Base-by-base conservation (phyloP, 176 grass and related monocot genomes). In the Hyparrhenia diplandra region DNA sequence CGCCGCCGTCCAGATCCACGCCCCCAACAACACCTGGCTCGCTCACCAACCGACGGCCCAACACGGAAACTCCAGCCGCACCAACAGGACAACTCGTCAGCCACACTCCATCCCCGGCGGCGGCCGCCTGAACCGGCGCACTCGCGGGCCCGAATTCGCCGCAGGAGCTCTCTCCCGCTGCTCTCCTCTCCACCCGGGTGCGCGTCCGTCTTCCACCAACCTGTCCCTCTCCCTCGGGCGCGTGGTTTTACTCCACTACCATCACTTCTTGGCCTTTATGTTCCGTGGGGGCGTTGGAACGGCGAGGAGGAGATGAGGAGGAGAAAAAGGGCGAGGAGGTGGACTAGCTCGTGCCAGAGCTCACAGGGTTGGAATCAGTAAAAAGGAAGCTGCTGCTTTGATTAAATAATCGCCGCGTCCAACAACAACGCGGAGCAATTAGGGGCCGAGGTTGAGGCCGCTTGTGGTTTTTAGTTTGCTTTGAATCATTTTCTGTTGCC, bases 271-370 rank as follows among this genome's bases (percentile, higher is more conserved):
- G 9, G 63, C 43, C 43, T 67, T 69, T 78, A 51, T 76, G 77
- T 88, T 55, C n/a, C 41, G 52, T 64, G 73, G 36, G 18, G 60
- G 70, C 76, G 74, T 51, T 74, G 49, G 82, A 83, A 27, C 41
- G 37, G 37, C 40, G 76, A 64, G 29, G 39, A 41, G 67, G 39
- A 41, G 67, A 13, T 28, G 76, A 51, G 30, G 29, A 64, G 42
- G 4, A 37, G 4, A 37, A 34, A 45, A 32, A 9, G 49, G 45
- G 70, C 4, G 43, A 85, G 37, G 65, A 76, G 83, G 77, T 76
- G 76, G 85, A 82, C 87, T 89, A 84, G 89, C 89, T 83, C n/a
- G 92, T 88, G 82, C 91, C 86, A 89, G 67, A 87, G 63, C n/a
- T 85, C 80, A 87, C 62, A 87, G 63, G 36, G 75, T 46, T 76